Conservation (phyloP, 2,329 filamentous ascomycete genomes). For the Beauveria sp. region DNA sequence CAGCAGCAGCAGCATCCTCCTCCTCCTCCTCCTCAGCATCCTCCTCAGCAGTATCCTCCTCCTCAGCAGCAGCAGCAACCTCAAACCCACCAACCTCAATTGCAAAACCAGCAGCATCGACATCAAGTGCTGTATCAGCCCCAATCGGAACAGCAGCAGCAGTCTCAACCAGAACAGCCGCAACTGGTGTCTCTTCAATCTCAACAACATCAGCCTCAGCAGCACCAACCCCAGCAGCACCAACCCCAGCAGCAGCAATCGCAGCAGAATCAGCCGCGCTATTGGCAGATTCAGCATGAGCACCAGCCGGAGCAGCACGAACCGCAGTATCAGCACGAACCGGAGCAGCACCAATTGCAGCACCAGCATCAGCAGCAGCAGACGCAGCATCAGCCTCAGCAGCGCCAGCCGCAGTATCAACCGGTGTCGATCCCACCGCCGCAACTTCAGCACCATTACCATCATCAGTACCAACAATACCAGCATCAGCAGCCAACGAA, state of each 20-base stretch:
- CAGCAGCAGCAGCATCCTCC: neutral
- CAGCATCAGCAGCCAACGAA: neutral
- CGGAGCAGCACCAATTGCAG: neutral
- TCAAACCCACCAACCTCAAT: neutral
- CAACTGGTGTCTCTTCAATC: neutral
- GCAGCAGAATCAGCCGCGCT: neutral
- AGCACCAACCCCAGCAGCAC: neutral
- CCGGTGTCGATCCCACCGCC: neutral
- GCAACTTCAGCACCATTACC: neutral
- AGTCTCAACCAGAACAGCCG: neutral
- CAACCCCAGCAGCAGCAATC: neutral
- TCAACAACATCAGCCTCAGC: neutral
- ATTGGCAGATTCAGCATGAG: neutral
- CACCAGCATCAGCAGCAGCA: neutral
- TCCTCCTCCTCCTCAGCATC: too few relatives aligned
- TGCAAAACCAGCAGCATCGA: neutral
- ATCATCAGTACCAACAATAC: neutral
- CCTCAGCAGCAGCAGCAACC: neutral
- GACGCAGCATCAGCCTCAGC: neutral
- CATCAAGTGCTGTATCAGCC: neutral
- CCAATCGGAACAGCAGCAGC: neutral
- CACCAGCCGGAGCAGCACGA: neutral
- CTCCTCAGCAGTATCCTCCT: too few relatives aligned
- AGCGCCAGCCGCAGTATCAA: neutral
- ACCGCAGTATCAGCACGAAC: neutral